phyloP scores from a whole-genome alignment of 2,329 filamentous ascomycete genomes.

The Venturia carpophila region DNA sequence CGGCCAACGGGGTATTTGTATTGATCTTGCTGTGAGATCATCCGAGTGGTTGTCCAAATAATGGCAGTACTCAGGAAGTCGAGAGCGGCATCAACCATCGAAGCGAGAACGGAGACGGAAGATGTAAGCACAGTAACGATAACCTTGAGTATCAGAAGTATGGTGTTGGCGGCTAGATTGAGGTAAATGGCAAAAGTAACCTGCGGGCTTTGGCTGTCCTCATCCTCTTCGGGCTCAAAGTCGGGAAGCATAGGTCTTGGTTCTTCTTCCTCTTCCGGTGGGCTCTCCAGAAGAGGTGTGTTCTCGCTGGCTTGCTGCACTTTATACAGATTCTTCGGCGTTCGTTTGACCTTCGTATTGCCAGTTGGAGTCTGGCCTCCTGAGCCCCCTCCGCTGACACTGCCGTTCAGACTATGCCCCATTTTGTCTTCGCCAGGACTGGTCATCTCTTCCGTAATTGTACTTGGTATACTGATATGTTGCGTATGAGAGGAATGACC shows the following conservation, averaged over 20 bases:
- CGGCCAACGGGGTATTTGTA: conserved; percentile 74
- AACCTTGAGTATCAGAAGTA: conserved; percentile 69
- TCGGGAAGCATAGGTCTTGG: conserved; percentile 53
- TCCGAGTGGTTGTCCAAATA: conserved; percentile 67
- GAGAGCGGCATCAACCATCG: conserved; percentile 68
- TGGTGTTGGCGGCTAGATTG: conserved; percentile 70
- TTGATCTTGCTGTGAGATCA: conserved; percentile 66
- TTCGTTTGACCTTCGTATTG: conserved; percentile 58
- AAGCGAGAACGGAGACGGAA: conserved; percentile 73
- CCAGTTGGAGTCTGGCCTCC: conserved; percentile 21
- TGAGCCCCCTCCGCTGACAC: conserved; percentile 20
- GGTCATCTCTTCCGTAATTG: conserved; percentile 63
- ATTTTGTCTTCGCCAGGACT: conserved; percentile 19
- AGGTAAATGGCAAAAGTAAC: conserved; percentile 84
- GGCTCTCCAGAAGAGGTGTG: conserved; percentile 52
- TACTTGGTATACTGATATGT: conserved; percentile 53
- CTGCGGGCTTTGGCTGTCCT: conserved; percentile 65
- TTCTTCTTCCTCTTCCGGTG: conserved; percentile 38
- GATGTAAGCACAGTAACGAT: conserved; percentile 69
- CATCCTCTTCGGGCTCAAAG: conserved; percentile 59
- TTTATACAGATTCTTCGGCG: conserved; percentile 79
- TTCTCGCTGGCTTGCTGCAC: conserved; percentile 46
- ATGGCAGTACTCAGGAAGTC: conserved; percentile 78
- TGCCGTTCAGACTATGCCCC: conserved; percentile 19
- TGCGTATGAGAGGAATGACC: not conserved